Conservation (phyloP, 2,329 filamentous ascomycete genomes). For the Lasiodiplodia citricola region DNA sequence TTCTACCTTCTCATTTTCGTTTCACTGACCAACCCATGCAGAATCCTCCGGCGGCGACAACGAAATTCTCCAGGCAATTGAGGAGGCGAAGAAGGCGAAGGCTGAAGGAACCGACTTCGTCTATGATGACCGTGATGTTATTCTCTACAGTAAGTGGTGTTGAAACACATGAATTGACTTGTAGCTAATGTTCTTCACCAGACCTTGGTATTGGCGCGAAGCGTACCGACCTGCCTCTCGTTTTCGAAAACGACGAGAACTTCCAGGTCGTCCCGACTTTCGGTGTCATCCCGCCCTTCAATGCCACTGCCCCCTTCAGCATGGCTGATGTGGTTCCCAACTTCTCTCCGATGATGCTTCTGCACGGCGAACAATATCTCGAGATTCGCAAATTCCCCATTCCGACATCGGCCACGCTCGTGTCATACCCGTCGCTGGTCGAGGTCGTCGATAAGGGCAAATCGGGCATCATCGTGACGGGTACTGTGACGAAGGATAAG, state of each 20-base stretch:
- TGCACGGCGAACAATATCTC: constrained; percentile 98
- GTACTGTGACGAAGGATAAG: constrained; percentile 82
- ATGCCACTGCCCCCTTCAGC: constrained; percentile 78
- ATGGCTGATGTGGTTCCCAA: constrained; percentile 87
- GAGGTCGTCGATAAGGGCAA: constrained; percentile 97
- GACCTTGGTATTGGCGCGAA: constrained; percentile 91
- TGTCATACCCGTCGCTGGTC: constrained; percentile 79
- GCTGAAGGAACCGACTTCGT: constrained; percentile 76
- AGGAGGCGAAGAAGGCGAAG: constrained; percentile 74
- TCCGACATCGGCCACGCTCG: constrained; percentile 78
- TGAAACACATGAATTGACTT: background rate
- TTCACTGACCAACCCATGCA: background rate
- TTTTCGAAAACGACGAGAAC: constrained; percentile 88
- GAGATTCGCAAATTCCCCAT: constrained; percentile 92
- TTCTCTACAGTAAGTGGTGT: constrained; percentile 73
- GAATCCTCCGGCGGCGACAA: constrained; percentile 42
- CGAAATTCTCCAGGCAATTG: constrained; percentile 73
- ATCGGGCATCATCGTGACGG: constrained; percentile 81
- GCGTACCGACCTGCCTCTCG: constrained; percentile 81
- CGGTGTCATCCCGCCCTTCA: constrained; percentile 94
- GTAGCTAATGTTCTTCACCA: constrained; percentile 36
- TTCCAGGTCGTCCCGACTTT: constrained; percentile 97
- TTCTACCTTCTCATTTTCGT: background rate
- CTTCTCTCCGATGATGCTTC: constrained; percentile 97
- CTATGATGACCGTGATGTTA: constrained; percentile 85